Conservation (phyloP, 2,329 filamentous ascomycete genomes). For the Aspergillus sp. region DNA sequence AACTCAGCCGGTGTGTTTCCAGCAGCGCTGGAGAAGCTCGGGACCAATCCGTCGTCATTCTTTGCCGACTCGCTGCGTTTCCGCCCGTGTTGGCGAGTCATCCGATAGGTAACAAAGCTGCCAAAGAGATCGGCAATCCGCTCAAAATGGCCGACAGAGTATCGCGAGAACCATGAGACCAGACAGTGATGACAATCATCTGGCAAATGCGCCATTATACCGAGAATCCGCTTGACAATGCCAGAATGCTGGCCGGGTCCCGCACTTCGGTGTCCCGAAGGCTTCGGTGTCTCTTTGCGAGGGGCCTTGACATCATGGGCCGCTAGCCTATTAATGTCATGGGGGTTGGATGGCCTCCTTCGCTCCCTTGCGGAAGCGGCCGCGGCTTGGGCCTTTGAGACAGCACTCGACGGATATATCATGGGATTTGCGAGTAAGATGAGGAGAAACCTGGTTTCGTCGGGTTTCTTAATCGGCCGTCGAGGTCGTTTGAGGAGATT, state of each 20-base stretch:
- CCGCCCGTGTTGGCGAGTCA: slow-evolving; percentile 62
- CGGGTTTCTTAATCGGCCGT: slow-evolving; percentile 55
- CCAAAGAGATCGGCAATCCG: slow-evolving; percentile 66
- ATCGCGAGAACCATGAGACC: slow-evolving; percentile 67
- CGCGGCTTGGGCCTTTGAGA: slow-evolving; percentile 7
- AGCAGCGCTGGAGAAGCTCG: slow-evolving; percentile 58
- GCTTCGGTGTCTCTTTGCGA: slow-evolving; percentile 8
- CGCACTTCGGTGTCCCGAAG: slow-evolving; percentile 15
- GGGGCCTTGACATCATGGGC: slow-evolving; percentile 9
- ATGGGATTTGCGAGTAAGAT: slow-evolving; percentile 72
- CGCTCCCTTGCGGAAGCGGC: slow-evolving; percentile 13
- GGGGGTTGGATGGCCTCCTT: slow-evolving; percentile 21
- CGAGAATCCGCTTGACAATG: slow-evolving; percentile 75
- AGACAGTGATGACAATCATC: slow-evolving; percentile 67
- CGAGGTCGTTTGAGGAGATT: slow-evolving; percentile 70
- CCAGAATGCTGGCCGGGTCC: slow-evolving; percentile 63
- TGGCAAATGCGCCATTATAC: slow-evolving; percentile 66
- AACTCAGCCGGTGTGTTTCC: slow-evolving; percentile 58
- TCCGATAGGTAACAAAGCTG: slow-evolving; percentile 70
- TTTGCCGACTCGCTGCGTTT: slow-evolving; percentile 53
- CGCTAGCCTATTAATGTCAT: slow-evolving; percentile 10
- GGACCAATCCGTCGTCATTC: slow-evolving; percentile 54
- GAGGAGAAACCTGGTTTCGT: slow-evolving; percentile 67
- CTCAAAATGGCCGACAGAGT: slow-evolving; percentile 58
- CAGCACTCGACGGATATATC: slow-evolving; percentile 43